Base-by-base conservation (phyloP, 2,329 filamentous ascomycete genomes). In the Alternaria gaisen region DNA sequence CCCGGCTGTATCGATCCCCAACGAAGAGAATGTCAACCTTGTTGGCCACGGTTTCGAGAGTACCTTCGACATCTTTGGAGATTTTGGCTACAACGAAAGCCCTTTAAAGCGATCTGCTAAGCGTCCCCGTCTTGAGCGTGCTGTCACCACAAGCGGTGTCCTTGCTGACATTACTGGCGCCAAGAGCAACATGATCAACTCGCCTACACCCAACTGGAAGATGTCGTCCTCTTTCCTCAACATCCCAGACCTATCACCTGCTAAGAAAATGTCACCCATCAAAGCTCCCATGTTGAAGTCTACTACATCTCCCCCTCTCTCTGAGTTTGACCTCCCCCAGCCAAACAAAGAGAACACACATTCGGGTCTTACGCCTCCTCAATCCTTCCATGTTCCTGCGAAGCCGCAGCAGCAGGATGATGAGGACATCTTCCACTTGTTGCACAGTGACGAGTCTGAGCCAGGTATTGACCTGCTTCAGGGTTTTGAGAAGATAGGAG, bases 401-500 rank as follows among this genome's bases (percentile, higher is more conserved):
- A 61, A 59, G 38, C 57, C 69, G 22, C 52, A 36, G 22, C 52
- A 73, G 14, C 58, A 61, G 52, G 83, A 85, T 44, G 83, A 85
- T 40, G 83, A 86, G 8, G 85, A 87, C 14, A 83, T 87, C 30
- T 87, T 84, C 68, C 79, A 82, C 20, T 84, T 88, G 36, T 83
- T 89, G 41, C 81, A 88, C 53, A 82, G 83, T 58, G 88, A 90
- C 61, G 87, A 88, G 41, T 81, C 81, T 3, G 83, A 86, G 59
- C 87, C 89, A 60, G 79, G 85, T 14, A 84, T 93, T 52, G 91
- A 93, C 70, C 89, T 93, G 66, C 84, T 91, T 46, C 88, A 91
- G 72, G 90, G 90, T 10, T 93, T 93, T 70, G 87, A 90, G 74
- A 91, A 89, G 80, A 93, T 93, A 73, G 90, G 90, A 52, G 74